Percentiles rank a stretch among this genome's conserved stretches.
phyloP scores from a whole-genome alignment of 2,329 filamentous ascomycete genomes.

The Dactylellina sp. region DNA sequence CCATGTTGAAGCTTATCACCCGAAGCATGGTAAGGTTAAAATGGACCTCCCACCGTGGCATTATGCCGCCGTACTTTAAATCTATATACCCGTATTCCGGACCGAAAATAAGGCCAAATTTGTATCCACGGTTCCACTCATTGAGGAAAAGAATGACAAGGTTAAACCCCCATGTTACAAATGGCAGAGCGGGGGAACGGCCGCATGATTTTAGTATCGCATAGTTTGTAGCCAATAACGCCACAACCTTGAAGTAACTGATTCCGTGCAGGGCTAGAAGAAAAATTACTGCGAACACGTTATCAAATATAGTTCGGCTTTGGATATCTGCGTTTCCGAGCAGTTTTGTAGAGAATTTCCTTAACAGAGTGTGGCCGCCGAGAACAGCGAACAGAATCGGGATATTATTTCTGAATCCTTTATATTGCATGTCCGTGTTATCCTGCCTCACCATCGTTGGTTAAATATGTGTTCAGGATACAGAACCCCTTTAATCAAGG shows the following conservation, averaged over 20 bases:
- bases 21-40: constrained; percentile 96
- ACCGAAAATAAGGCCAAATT: constrained; percentile 71
- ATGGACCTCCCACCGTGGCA: constrained; percentile 92
- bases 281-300: constrained; percentile 82
- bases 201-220: constrained; percentile 67
- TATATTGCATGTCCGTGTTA: constrained; percentile 88
- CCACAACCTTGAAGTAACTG: constrained; percentile 82
- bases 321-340: constrained; percentile 65
- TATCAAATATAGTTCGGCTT: constrained; percentile 83
- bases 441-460: constrained; percentile 70
- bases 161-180: constrained; percentile 89
- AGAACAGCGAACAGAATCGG: constrained; percentile 82
- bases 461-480: constrained; percentile 4
- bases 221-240: constrained; percentile 85
- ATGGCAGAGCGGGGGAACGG: constrained; percentile 72
- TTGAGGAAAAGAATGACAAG: constrained; percentile 88
- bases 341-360: constrained; percentile 67
- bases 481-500: neutral
- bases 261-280: constrained; percentile 84
- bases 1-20: constrained; percentile 94
- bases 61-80: constrained; percentile 76
- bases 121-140: constrained; percentile 83
- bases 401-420: constrained; percentile 84
- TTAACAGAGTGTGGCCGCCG: constrained; percentile 57
- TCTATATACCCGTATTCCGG: constrained; percentile 75